A percentile compares a stretch with the other conserved stretches of the same genome.
These are phyloP conservation scores for Phalaenopsis equestris DNA, from an alignment of 106 monocot species.

Conservation along the genomic window DNA sequence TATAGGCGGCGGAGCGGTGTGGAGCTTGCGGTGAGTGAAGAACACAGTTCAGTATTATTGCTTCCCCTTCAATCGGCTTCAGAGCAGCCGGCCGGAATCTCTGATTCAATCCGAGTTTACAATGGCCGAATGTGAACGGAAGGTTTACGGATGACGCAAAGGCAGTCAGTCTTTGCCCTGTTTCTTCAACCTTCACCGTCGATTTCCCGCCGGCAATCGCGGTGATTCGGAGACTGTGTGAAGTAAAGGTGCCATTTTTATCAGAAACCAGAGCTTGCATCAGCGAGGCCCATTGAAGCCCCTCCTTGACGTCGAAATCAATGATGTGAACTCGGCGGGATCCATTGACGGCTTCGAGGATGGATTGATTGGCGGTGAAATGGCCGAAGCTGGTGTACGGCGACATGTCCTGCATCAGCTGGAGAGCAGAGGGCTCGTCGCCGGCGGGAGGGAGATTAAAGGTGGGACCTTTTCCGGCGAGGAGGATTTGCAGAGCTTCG, in stretches of 20 bases:
- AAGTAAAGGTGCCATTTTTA: conserved; percentile 21
- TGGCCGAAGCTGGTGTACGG: conserved; percentile 50
- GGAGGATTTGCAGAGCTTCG: conserved; percentile 27
- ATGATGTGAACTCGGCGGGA: conserved; percentile 40
- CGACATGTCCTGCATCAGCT: conserved; percentile 60
- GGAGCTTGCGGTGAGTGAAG: conserved; percentile 23
- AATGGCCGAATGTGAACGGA: conserved; percentile 41
- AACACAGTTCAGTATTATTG: conserved; percentile 26
- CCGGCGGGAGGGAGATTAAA: not conserved
- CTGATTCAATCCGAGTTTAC: conserved; percentile 33
- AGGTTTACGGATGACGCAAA: conserved; percentile 42
- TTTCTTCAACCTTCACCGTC: conserved; percentile 10
- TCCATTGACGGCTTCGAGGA: conserved; percentile 33
- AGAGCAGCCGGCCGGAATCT: conserved; percentile 25
- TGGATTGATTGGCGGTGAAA: conserved; percentile 64
- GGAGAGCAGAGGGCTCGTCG: conserved; percentile 35
- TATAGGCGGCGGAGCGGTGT: conserved; percentile 7
- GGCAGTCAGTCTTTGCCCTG: conserved; percentile 26
- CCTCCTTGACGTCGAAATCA: conserved; percentile 55
- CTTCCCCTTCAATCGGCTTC: conserved; percentile 29
- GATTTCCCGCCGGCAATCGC: conserved; percentile 14
- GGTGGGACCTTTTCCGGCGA: not conserved
- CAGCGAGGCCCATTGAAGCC: conserved; percentile 51
- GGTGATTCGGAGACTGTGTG: conserved; percentile 41
- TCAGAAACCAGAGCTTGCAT: conserved; percentile 51